Evolutionary conservation across 805 yeast species (phyloP).

Genomic region (Saccharomycopsis schoenii): DNA sequence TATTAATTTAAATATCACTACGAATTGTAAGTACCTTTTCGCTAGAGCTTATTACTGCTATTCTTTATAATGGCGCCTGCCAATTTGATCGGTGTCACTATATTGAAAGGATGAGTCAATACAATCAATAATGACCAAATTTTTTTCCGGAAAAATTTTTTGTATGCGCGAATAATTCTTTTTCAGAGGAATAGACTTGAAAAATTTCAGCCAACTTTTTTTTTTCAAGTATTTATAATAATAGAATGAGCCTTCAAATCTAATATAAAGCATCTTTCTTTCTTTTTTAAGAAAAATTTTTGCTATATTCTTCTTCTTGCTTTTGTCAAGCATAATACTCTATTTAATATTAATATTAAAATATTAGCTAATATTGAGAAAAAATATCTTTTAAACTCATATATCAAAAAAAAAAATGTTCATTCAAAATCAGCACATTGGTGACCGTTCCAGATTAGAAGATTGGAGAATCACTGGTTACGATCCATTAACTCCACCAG

Average conservation of each 20-base stretch:
- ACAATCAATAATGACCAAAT: neutral
- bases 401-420: constrained; percentile 51
- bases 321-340: neutral
- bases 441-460: constrained; percentile 71
- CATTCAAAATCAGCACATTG: constrained; percentile 72
- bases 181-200: neutral
- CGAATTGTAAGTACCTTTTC: too few relatives aligned
- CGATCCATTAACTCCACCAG: constrained; percentile 93
- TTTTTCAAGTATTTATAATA: neutral
- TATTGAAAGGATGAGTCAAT: neutral
- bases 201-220: neutral
- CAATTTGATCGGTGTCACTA: neutral
- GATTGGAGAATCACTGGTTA: constrained; percentile 79
- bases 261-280: neutral
- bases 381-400: neutral
- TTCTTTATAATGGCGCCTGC: neutral
- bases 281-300: neutral
- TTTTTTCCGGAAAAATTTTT: neutral
- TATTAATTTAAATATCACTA: neutral
- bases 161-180: neutral
- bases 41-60: neutral
- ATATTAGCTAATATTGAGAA: neutral
- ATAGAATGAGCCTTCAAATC: neutral
- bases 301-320: neutral
- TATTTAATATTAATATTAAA: neutral